Conservation (phyloP, 305 asterid species). For the Fraxinus dipetala region DNA sequence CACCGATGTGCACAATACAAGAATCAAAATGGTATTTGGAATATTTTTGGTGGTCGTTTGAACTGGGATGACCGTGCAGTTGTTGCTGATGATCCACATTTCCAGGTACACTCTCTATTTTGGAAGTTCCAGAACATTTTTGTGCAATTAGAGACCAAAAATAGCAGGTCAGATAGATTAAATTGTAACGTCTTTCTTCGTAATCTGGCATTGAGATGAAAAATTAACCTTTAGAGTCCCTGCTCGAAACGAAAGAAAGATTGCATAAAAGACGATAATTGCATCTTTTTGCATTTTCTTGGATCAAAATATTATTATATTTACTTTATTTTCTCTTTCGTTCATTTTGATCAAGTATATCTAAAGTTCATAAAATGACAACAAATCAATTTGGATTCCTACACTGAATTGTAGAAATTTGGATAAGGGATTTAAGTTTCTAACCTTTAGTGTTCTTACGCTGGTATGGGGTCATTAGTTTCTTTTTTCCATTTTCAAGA, state of each 20-base stretch:
- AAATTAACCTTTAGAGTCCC: not conserved
- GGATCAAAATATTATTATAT: not conserved
- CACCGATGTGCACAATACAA: constrained; percentile 78
- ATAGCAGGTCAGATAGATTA: not conserved
- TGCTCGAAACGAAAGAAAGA: not conserved
- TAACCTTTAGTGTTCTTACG: constrained; percentile 6
- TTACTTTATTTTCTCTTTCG: not conserved
- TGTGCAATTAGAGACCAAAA: not conserved
- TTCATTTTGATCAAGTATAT: not conserved
- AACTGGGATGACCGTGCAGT: constrained; percentile 97
- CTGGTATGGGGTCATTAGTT: not conserved
- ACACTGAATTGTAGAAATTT: not conserved
- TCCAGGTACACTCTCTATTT: constrained; percentile 58
- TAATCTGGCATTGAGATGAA: not conserved
- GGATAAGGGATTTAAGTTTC: not conserved
- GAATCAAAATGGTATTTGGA: constrained; percentile 90
- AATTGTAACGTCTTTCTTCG: not conserved
- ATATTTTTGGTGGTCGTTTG: constrained; percentile 86
- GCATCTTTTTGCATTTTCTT: not conserved
- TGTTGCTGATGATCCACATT: constrained; percentile 95
- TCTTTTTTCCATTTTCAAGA: not conserved
- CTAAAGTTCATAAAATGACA: not conserved
- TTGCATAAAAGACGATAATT: not conserved
- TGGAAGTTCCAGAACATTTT: constrained; percentile 1
- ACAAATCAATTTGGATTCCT: not conserved